Base-by-base conservation (phyloP, 2,329 filamentous ascomycete species). In the Furcasterigmium furcatum region DNA sequence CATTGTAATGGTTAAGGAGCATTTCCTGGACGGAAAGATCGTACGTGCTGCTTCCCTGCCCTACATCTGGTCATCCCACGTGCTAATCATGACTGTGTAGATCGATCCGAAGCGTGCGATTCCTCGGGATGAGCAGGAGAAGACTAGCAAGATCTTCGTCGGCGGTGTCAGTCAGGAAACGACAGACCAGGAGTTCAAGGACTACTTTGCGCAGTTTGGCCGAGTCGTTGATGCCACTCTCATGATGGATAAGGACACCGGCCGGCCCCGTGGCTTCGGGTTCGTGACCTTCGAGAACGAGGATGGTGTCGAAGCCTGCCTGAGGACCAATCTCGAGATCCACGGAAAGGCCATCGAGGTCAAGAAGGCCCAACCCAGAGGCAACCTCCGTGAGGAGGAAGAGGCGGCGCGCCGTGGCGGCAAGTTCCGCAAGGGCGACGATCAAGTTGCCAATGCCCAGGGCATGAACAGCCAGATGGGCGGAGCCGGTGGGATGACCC, bases 161-260 rank as follows among this genome's bases (percentile, higher is more conserved):
- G 94, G 94, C 25, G 94, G 94, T 60, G 94, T 99, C 46, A 95
- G 89, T 66, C 94, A 97, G 70, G 94, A 99, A 60, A 94, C 92
- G 0, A 96, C 90, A 1, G 94, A 99, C 60, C 85, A 91, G 51
- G 91, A 97, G 63, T 99, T 99, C 65, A 91, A 90, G 61, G 86
- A 94, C 49, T 99, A 96, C 70, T 99, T 99, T 71, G 90, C 88
- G 60, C 89, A 96, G 60, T 99, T 97, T 58, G 94, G 94, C 22
- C 85, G 92, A 50, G 94, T 99, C 18, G 86, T 99, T 32, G 94
- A 99, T 68, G 94, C 94, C 2, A 99, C 94, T 0, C 82, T 99
- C 3, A 99, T 99, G 94, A 99, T 99, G 84, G 94, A 99, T 66
- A 99, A 99, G 70, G 94, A 99, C 65, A 99, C 94, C 1, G 94